A percentile compares a stretch with the other conserved stretches of the same genome.
Conservation (phyloP, 768 basidiomycete genomes). For the Hericium erinaceus region DNA sequence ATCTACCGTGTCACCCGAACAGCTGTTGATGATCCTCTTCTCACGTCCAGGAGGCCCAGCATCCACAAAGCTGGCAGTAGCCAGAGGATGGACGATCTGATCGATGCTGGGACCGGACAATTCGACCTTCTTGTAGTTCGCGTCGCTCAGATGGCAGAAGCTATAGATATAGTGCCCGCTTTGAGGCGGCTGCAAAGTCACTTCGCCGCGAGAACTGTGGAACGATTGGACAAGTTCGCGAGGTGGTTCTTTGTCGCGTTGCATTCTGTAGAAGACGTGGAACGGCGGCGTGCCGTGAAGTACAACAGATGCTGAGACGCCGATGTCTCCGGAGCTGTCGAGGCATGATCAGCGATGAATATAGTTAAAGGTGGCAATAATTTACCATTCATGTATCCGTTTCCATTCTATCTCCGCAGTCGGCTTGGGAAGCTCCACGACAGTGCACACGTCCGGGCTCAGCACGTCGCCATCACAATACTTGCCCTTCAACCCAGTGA, state of each 20-base stretch:
- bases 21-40: constrained; percentile 59
- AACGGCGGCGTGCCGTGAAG: constrained; percentile 88
- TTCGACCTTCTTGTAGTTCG: constrained; percentile 70
- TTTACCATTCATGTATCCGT: constrained; percentile 83
- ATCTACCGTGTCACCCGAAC: constrained; percentile 66
- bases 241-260: constrained; percentile 58
- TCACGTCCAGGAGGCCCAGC: constrained; percentile 31
- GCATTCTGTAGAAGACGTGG: constrained; percentile 67
- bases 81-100: constrained; percentile 84
- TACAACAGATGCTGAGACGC: constrained; percentile 79
- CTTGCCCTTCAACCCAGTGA: constrained; percentile 64
- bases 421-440: constrained; percentile 67
- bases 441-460: constrained; percentile 72
- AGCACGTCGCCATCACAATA: constrained; percentile 78
- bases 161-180: constrained; percentile 86
- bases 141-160: constrained; percentile 73
- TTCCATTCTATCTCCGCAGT: constrained; percentile 84
- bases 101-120: constrained; percentile 72
- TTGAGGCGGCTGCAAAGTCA: constrained; percentile 78
- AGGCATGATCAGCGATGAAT: neutral
- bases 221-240: constrained; percentile 54
- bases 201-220: constrained; percentile 63
- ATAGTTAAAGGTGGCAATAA: constrained; percentile 1
- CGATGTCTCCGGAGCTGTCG: constrained; percentile 78
- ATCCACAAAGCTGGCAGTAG: constrained; percentile 63